Percentiles rank a stretch among this genome's conserved stretches.
Conservation (phyloP, 306 rosid genomes). For the Cucurbita pepo region DNA sequence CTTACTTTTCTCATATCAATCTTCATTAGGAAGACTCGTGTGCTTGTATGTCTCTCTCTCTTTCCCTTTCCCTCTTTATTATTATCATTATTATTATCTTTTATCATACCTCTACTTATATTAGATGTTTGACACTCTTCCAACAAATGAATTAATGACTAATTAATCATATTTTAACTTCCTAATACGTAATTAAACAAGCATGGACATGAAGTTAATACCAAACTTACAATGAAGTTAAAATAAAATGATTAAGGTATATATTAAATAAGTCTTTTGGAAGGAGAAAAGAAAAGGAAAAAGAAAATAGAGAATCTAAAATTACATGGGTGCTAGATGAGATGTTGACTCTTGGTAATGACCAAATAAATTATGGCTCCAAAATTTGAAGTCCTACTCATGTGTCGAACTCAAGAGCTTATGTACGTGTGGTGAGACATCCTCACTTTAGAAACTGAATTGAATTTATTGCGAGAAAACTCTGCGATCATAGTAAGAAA, state of each 20-base stretch:
- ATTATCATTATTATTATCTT: not conserved
- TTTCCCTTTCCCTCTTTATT: not conserved
- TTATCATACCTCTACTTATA: not conserved
- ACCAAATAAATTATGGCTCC: not conserved
- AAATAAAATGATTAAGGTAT: too few relatives aligned
- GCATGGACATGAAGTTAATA: too few relatives aligned
- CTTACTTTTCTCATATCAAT: not conserved
- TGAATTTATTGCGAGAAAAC: slow-evolving; percentile 13
- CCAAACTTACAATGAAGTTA: too few relatives aligned
- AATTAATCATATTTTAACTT: too few relatives aligned
- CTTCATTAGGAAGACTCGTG: not conserved
- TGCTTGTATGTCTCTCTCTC: not conserved
- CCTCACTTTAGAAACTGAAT: not conserved
- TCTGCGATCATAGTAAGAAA: not conserved
- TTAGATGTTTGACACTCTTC: not conserved
- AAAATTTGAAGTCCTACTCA: not conserved
- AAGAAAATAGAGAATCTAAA: not conserved
- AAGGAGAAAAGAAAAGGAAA: too few relatives aligned
- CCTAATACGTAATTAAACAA: too few relatives aligned
- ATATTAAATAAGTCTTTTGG: too few relatives aligned
- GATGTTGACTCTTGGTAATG: not conserved
- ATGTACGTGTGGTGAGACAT: not conserved
- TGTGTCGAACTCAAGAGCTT: not conserved
- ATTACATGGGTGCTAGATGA: too few relatives aligned
- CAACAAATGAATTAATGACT: too few relatives aligned